Evolutionary conservation across 371 early-diverging fungal species (phyloP).

Genomic region (Thermomucor indicae-seudaticae): DNA sequence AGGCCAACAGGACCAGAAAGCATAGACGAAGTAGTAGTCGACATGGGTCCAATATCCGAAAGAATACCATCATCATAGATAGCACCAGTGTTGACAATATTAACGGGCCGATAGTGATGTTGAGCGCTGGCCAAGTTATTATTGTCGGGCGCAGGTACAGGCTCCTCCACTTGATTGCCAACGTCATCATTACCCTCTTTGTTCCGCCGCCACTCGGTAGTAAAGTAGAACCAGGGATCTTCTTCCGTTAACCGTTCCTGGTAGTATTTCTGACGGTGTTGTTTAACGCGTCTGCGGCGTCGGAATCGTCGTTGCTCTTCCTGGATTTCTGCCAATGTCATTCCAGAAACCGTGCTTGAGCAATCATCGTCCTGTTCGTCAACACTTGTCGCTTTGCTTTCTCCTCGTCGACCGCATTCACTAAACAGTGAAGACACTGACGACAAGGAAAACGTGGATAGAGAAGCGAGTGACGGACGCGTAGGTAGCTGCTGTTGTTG

Average conservation of each 20-base stretch:
- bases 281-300: conserved; percentile 13
- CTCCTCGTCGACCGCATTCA: neutral
- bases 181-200: neutral
- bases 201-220: conserved; percentile 1
- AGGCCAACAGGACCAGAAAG: neutral
- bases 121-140: too few species aligned
- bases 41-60: neutral
- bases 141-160: neutral
- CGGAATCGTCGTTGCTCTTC: conserved; percentile 9
- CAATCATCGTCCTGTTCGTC: conserved; percentile 9
- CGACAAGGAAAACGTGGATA: conserved; percentile 24
- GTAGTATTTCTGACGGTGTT: conserved; percentile 11
- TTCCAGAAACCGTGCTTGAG: conserved; percentile 2
- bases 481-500: conserved; percentile 1
- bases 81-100: too few species aligned
- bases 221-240: neutral
- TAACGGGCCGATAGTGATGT: too few species aligned
- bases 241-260: conserved; percentile 2
- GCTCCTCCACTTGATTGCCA: neutral
- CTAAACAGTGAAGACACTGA: conserved; percentile 35
- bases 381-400: neutral
- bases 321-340: neutral
- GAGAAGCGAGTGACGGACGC: neutral
- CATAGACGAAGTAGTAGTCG: neutral
- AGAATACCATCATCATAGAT: too few species aligned